These are phyloP conservation scores for Xylaria intraflava DNA, from an alignment of 495 filamentous ascomycete genomes.

Conservation along the genomic window DNA sequence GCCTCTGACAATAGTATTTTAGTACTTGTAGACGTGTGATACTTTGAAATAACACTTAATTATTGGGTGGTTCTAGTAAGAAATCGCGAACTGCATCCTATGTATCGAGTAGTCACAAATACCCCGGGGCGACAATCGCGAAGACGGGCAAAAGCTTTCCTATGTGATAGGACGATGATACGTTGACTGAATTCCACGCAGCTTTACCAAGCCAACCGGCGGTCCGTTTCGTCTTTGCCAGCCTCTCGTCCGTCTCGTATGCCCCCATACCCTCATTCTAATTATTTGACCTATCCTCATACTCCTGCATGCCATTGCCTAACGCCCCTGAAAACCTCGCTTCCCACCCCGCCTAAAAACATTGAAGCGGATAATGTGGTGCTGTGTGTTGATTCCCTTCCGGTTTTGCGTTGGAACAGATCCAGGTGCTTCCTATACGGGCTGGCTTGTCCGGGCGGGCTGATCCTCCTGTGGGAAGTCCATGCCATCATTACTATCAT, in stretches of 20 bases:
- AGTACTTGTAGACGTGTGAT: no score
- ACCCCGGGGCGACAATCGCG: no score
- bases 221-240: not conserved
- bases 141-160: no score
- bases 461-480: not conserved
- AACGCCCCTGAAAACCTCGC: not conserved
- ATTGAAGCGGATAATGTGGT: not conserved
- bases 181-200: no score
- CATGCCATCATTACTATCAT: constrained; percentile 5
- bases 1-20: no score
- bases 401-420: not conserved
- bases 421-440: not conserved
- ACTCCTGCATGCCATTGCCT: not conserved
- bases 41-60: no score
- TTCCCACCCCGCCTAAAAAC: not conserved
- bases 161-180: no score
- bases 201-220: no score
- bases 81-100: not conserved
- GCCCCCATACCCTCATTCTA: not conserved
- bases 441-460: not conserved
- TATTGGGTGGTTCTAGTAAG: not conserved
- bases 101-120: no score
- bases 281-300: not conserved
- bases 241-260: not conserved
- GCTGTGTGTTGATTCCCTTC: not conserved